Evolutionary conservation across 2,329 filamentous ascomycete genomes (phyloP).

Genomic region (Neonectria punicea): DNA sequence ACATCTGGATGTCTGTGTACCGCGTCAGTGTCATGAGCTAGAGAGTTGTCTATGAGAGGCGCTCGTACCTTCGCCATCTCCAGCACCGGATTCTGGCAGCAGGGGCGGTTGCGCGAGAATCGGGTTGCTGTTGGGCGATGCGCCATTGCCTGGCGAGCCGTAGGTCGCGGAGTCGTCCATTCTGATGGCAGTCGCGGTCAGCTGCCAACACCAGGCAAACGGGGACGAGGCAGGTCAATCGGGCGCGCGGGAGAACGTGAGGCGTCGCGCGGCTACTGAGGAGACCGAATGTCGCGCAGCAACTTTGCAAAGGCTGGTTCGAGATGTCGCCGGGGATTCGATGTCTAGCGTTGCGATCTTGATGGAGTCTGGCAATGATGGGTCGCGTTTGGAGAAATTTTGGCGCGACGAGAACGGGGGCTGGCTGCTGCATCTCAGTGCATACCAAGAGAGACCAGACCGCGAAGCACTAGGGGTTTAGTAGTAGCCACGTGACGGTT

Average conservation of each 20-base stretch:
- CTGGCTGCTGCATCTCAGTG: constrained; percentile 26
- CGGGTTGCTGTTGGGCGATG: constrained; percentile 66
- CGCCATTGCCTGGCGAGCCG: constrained; percentile 66
- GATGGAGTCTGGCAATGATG: constrained; percentile 43
- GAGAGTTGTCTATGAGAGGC: background rate
- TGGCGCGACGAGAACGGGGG: constrained; percentile 47
- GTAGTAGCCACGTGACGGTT: background rate
- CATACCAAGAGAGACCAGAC: constrained; percentile 2
- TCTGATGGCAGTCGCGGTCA: constrained; percentile 38
- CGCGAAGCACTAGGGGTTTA: constrained; percentile 2
- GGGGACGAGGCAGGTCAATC: constrained; percentile 31
- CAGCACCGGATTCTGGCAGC: constrained; percentile 54
- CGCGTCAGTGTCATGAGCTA: constrained; percentile 30
- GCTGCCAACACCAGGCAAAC: constrained; percentile 20
- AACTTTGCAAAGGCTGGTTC: constrained; percentile 19
- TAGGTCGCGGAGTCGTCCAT: constrained; percentile 71
- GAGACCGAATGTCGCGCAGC: constrained; percentile 12
- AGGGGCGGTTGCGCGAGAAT: constrained; percentile 66
- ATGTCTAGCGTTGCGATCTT: constrained; percentile 41
- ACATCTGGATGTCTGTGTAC: constrained; percentile 72
- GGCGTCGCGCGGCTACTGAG: constrained; percentile 24
- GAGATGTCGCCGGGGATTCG: constrained; percentile 27
- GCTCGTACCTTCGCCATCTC: constrained; percentile 59
- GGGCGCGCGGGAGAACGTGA: constrained; percentile 12
- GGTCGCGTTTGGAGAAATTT: constrained; percentile 53